Conservation (phyloP, 1,284 basidiomycete species). For the Golubevia pallescens region DNA sequence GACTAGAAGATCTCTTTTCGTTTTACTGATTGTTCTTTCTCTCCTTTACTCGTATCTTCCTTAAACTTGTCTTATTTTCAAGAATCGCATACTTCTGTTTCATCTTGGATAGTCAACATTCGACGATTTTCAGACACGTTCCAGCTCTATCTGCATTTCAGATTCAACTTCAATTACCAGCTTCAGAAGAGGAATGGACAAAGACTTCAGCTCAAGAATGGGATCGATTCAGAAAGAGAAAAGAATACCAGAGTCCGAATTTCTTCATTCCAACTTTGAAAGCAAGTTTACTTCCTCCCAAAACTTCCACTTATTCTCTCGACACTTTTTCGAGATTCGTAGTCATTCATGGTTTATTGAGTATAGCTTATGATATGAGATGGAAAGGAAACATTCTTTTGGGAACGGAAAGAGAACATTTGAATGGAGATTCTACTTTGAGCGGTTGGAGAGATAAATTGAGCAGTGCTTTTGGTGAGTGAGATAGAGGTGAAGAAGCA, state of each 20-base stretch:
- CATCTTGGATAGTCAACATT: conserved; percentile 41
- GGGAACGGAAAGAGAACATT: conserved; percentile 21
- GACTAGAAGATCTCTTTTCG: too few species aligned
- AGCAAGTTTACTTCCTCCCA: conserved; percentile 27
- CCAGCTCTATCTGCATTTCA: conserved; percentile 39
- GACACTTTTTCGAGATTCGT: conserved; percentile 37
- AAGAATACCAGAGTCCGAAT: conserved; percentile 24
- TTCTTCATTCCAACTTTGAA: conserved; percentile 37
- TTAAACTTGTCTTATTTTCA: too few species aligned
- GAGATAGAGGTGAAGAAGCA: too few species aligned
- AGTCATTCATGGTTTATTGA: conserved; percentile 42
- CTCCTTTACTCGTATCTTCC: too few species aligned
- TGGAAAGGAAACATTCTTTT: conserved; percentile 44
- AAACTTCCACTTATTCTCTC: background rate
- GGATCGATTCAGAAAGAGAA: conserved; percentile 22
- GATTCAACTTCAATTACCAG: conserved; percentile 35
- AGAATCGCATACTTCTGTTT: conserved; percentile 37
- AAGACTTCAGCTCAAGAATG: conserved; percentile 27
- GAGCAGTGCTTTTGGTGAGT: too few species aligned
- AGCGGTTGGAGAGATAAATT: too few species aligned
- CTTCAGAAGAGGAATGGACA: conserved; percentile 36
- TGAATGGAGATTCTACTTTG: too few species aligned
- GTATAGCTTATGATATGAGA: conserved; percentile 41
- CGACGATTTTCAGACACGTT: conserved; percentile 41
- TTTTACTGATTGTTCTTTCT: too few species aligned